These are phyloP conservation scores for Pythium plurisporium DNA, from an alignment of 352 stramenopile genomes.

Conservation along the genomic window DNA sequence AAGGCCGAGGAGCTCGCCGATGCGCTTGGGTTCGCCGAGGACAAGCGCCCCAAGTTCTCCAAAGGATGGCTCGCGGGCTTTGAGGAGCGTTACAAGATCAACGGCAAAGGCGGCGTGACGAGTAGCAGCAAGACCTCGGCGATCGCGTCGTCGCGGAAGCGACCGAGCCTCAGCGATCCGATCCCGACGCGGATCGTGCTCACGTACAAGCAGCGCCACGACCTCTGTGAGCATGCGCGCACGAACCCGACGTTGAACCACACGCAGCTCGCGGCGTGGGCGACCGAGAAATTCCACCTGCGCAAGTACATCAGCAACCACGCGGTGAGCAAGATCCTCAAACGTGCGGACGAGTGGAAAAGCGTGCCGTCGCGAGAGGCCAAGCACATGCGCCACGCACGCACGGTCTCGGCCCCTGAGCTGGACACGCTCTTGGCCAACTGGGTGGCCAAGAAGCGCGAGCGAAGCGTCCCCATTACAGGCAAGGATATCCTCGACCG, in stretches of 20 bases:
- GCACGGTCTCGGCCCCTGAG: conserved; percentile 4
- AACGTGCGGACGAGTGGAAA: conserved; percentile 20
- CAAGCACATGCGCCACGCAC: conserved; percentile 17
- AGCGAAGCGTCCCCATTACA: conserved; percentile 9
- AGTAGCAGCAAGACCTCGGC: conserved; percentile 7
- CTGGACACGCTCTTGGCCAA: conserved; percentile 16
- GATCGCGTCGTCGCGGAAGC: conserved; percentile 9
- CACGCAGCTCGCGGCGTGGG: conserved; percentile 16
- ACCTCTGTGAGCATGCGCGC: conserved; percentile 16
- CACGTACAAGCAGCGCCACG: conserved; percentile 22
- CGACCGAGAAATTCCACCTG: conserved; percentile 21
- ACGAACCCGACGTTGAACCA: conserved; percentile 18
- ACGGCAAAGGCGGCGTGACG: neutral
- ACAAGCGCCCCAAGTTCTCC: conserved; percentile 22
- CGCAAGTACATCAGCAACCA: conserved; percentile 27
- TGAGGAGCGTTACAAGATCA: conserved; percentile 22
- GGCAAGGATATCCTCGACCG: conserved; percentile 17
- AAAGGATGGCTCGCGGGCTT: conserved; percentile 25
- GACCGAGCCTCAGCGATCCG: conserved; percentile 23
- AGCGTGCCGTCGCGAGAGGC: conserved; percentile 8
- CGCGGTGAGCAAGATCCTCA: conserved; percentile 18
- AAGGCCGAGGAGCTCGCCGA: conserved; percentile 20
- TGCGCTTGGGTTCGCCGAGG: neutral
- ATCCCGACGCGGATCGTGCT: conserved; percentile 23
- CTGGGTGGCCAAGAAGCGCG: conserved; percentile 12